Percentiles rank a stretch among this genome's conserved stretches.
phyloP scores from a whole-genome alignment of 371 early-diverging fungal genomes.

The Capillidium heterosporum region DNA sequence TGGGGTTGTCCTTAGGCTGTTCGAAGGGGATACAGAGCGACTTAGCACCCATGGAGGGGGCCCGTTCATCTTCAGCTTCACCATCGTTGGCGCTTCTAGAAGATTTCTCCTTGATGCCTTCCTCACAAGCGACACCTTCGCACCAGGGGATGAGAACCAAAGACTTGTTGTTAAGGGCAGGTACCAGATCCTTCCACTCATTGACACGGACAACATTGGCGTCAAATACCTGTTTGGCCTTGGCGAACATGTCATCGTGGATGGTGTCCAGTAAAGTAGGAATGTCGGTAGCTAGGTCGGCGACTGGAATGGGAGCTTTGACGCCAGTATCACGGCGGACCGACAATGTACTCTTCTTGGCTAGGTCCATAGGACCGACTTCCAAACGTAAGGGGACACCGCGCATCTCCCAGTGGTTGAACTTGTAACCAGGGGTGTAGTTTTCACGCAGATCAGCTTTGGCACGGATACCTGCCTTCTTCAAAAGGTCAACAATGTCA shows the following conservation, averaged over 20 bases:
- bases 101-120: slow-evolving; percentile 90
- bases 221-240: slow-evolving; percentile 72
- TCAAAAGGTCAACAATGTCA: slow-evolving; percentile 46
- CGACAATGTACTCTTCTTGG: slow-evolving; percentile 61
- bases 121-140: slow-evolving; percentile 83
- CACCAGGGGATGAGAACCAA: slow-evolving; percentile 95
- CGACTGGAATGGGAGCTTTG: slow-evolving; percentile 45
- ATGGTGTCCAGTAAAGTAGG: slow-evolving; percentile 58
- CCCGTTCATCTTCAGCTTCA: slow-evolving; percentile 84
- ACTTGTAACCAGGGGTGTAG: slow-evolving; percentile 98
- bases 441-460: slow-evolving; percentile 83
- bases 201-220: slow-evolving; percentile 54
- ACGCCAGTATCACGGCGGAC: slow-evolving; percentile 80
- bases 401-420: slow-evolving; percentile 98
- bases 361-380: slow-evolving; percentile 95
- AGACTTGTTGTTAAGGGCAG: slow-evolving; percentile 76
- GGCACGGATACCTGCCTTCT: slow-evolving; percentile 68
- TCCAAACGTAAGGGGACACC: slow-evolving; percentile 98
- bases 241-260: slow-evolving; percentile 82
- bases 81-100: slow-evolving; percentile 31
- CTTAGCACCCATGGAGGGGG: slow-evolving; percentile 99
- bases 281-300: slow-evolving; percentile 36
- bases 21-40: slow-evolving; percentile 96
- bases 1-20: slow-evolving; percentile 64
- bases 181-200: slow-evolving; percentile 87